These are phyloP conservation scores for Pseudopyricularia cyperi DNA, from an alignment of 2,329 filamentous ascomycete genomes.

Conservation along the genomic window DNA sequence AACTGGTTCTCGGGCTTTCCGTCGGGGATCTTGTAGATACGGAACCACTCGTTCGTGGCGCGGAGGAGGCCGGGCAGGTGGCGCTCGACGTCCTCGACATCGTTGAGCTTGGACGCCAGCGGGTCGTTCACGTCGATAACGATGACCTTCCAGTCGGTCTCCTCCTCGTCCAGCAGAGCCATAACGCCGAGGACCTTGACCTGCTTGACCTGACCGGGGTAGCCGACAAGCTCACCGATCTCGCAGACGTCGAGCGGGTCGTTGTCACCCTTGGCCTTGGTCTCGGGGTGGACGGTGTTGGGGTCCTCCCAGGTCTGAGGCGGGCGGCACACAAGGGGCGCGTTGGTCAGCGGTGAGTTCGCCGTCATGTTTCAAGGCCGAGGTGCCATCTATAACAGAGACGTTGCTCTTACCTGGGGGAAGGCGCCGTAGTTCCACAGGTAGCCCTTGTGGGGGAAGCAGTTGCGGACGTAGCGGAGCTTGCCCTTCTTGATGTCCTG, in stretches of 20 bases:
- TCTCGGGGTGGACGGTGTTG: constrained; percentile 90
- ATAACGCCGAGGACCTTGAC: constrained; percentile 99
- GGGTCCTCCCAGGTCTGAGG: constrained; percentile 96
- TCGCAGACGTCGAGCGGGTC: constrained; percentile 99
- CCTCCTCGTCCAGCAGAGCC: constrained; percentile 97
- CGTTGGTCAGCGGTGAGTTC: no score
- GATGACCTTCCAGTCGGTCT: constrained; percentile 99
- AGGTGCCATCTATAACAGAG: no score
- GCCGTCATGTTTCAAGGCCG: no score
- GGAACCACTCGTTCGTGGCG: constrained; percentile 99
- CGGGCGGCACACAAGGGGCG: constrained; percentile 6
- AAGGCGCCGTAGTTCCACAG: constrained; percentile 99
- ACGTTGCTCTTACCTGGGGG: constrained; percentile 81
- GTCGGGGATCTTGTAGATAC: constrained; percentile 99
- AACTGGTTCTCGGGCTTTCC: constrained; percentile 99
- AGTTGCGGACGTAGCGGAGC: constrained; percentile 98
- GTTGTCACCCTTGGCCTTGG: constrained; percentile 99
- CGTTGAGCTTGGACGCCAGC: constrained; percentile 89
- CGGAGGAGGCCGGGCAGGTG: constrained; percentile 93
- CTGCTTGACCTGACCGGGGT: constrained; percentile 95
- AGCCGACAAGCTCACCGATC: constrained; percentile 95
- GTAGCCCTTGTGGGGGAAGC: constrained; percentile 99
- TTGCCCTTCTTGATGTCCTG: constrained; percentile 99
- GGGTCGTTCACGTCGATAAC: constrained; percentile 98
- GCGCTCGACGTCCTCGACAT: constrained; percentile 97